phyloP scores from a whole-genome alignment of 306 rosid species.

The Casuarina equisetifolia region DNA sequence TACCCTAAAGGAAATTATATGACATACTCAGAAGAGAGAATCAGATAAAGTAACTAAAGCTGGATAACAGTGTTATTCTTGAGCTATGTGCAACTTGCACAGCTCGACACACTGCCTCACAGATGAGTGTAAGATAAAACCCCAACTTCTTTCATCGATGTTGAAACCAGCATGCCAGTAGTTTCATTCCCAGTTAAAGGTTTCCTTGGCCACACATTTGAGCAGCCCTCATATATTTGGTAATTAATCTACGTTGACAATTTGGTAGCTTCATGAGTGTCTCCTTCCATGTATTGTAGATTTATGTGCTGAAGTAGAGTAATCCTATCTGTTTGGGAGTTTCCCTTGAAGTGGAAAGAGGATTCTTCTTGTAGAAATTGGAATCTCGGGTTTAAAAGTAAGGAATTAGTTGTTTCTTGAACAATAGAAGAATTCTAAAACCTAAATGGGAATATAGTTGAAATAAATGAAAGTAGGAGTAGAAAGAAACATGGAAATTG shows the following conservation, averaged over 20 bases:
- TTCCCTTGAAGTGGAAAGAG: neutral
- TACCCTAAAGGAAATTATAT: slow-evolving; percentile 9
- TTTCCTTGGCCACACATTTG: neutral
- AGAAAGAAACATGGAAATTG: too few species aligned
- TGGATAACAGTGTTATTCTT: neutral
- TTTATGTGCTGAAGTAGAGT: neutral
- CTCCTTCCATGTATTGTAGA: neutral
- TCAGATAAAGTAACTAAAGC: neutral
- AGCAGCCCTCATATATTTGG: neutral
- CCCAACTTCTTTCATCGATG: neutral
- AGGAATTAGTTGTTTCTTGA: too few species aligned
- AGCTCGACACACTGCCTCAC: neutral
- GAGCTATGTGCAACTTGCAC: neutral
- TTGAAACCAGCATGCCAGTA: neutral
- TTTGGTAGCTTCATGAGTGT: neutral
- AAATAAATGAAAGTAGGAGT: too few species aligned
- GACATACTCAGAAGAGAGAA: neutral
- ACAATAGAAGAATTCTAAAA: too few species aligned
- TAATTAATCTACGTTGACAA: neutral
- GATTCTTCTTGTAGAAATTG: neutral
- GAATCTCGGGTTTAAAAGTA: neutral
- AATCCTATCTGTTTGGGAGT: neutral
- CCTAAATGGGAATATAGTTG: too few species aligned
- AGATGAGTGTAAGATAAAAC: neutral
- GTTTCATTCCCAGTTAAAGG: neutral